phyloP scores from a whole-genome alignment of 78 protist species.

The Dictyostelium purpureum region DNA sequence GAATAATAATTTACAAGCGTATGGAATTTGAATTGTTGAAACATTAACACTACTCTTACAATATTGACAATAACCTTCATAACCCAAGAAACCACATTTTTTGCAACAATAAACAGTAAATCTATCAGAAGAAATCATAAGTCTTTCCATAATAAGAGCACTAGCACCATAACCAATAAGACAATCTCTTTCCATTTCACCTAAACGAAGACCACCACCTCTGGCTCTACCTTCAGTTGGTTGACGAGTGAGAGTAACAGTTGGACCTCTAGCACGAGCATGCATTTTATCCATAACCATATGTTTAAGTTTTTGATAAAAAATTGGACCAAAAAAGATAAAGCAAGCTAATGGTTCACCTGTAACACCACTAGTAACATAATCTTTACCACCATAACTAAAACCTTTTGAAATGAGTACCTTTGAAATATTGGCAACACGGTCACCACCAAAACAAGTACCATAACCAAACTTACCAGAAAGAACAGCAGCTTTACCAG shows the following conservation, averaged over 20 bases:
- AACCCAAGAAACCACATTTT: slow-evolving; percentile 97
- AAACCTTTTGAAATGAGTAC: slow-evolving; percentile 91
- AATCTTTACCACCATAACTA: slow-evolving; percentile 96
- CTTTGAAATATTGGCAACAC: slow-evolving; percentile 89
- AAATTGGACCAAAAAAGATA: slow-evolving; percentile 99
- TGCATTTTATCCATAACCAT: slow-evolving; percentile 99
- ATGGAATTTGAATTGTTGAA: slow-evolving; percentile 96
- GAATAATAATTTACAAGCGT: slow-evolving; percentile 99
- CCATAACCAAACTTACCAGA: slow-evolving; percentile 89
- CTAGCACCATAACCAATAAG: slow-evolving; percentile 99
- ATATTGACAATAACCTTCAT: slow-evolving; percentile 86
- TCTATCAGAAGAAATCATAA: slow-evolving; percentile 94
- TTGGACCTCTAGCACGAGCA: slow-evolving; percentile 98
- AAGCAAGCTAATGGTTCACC: slow-evolving; percentile 94
- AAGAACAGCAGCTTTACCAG: slow-evolving; percentile 92
- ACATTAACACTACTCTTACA: slow-evolving; percentile 93
- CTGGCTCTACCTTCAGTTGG: slow-evolving; percentile 99
- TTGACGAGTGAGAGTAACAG: slow-evolving; percentile 97
- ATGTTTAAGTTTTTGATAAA: slow-evolving; percentile 99
- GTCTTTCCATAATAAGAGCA: slow-evolving; percentile 96
- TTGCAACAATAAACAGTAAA: slow-evolving; percentile 98
- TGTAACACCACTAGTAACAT: slow-evolving; percentile 98
- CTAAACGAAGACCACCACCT: slow-evolving; percentile 99
- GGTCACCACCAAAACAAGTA: slow-evolving; percentile 97
- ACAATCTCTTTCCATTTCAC: slow-evolving; percentile 99